Evolutionary conservation across 2,329 filamentous ascomycete species (phyloP).

Genomic region (Lecanicillium sp.): DNA sequence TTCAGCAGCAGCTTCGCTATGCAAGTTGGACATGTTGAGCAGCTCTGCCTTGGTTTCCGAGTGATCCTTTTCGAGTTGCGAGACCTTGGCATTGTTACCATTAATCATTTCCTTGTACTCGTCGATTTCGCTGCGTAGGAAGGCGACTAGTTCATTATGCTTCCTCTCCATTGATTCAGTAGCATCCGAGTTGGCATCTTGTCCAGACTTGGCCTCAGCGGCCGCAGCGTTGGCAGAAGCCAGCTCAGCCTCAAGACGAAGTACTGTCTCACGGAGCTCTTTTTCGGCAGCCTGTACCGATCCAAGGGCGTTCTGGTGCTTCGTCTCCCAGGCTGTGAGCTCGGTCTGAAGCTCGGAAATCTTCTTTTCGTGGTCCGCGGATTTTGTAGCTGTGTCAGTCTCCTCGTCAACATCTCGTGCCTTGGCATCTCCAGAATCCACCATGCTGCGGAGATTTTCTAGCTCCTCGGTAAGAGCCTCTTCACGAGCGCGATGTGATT

Average conservation of each 20-base stretch:
- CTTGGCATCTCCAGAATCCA: conserved; percentile 26
- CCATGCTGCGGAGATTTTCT: conserved; percentile 52
- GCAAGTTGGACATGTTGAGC: conserved; percentile 54
- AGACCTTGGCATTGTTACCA: conserved; percentile 59
- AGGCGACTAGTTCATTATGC: conserved; percentile 51
- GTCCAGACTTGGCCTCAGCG: conserved; percentile 31
- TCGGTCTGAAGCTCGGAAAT: conserved; percentile 63
- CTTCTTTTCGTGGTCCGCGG: conserved; percentile 41
- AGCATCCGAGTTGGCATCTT: conserved; percentile 32
- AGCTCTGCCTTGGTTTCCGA: conserved; percentile 57
- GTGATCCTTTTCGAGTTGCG: conserved; percentile 67
- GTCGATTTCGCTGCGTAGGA: conserved; percentile 66
- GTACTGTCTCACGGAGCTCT: conserved; percentile 62
- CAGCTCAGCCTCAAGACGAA: conserved; percentile 58
- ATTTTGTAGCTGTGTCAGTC: conserved; percentile 8
- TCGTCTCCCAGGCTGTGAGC: conserved; percentile 64
- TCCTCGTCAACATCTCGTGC: conserved; percentile 20
- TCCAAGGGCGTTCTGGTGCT: conserved; percentile 63
- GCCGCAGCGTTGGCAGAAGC: conserved; percentile 45
- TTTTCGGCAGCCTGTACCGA: conserved; percentile 66
- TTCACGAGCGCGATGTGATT: conserved; percentile 65
- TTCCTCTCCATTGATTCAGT: conserved; percentile 38
- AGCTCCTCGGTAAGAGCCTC: conserved; percentile 66
- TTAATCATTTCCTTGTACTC: conserved; percentile 70
- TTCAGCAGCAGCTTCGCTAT: conserved; percentile 41